Base-by-base conservation (phyloP, 177 flowering plant genomes). In the Vitis hybrid region DNA sequence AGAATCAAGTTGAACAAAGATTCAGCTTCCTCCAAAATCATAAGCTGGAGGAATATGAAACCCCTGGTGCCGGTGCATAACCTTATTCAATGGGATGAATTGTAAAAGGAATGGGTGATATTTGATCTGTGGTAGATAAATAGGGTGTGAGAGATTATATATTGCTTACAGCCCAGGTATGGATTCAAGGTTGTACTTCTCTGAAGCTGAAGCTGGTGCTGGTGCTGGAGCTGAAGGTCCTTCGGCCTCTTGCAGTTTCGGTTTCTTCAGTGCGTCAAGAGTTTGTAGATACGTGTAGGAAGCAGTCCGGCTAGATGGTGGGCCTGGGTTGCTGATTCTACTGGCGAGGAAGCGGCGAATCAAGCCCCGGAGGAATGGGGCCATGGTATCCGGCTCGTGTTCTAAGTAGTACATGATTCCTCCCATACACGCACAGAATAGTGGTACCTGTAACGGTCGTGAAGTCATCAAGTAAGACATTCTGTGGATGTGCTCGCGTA, bases 331-430 rank as follows among this genome's bases (percentile, higher is more conserved):
- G 85, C 94, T 95, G 24, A 95, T 91, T 76, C 90, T 85, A 79
- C 99, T 91, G 32, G 98, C 93, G 65, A 95, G 93, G 80, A 95
- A 95, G 48, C 99, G 95, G 13, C 95, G 97, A 24, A 95, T 91
- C 55, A 95, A 74, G 18, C 97, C 91, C 75, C 98, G 81, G 10
- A 95, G 87, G 67, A 95, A 89, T 52, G 98, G 98, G 30, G 99
- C 97, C 99, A 95, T 92, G 17, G 98, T 95, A 63, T 92, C 92
- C 5, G 99, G 99, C 73, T 95, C 99, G 70, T 95, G 82, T 65
- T 95, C 99, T 64, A 95, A 77, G 78, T 90, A 95, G 71, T 92
- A 95, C 99, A 95, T 95, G 56, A 95, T 87, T 74, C 91, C 99
- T 65, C 99, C 99, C 98, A 95, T 95, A 73, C 96, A 95, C 35